Conservation (phyloP, 2,329 filamentous ascomycete species). For the Calonectria naviculata region DNA sequence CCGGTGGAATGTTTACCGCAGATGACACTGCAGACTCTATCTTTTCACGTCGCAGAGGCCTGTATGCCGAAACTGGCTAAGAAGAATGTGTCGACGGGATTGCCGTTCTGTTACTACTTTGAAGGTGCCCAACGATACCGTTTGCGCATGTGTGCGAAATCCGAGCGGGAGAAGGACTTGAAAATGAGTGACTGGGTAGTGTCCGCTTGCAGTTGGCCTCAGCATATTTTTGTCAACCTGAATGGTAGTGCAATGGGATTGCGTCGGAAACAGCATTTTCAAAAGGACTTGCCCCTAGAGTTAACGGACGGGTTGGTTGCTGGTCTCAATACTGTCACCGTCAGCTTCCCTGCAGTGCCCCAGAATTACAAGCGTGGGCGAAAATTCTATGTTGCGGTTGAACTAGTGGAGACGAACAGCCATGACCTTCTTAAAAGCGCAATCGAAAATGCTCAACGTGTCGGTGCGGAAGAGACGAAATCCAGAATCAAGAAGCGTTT, state of each 20-base stretch:
- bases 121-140: slow-evolving; percentile 73
- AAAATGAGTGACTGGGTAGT: slow-evolving; percentile 70
- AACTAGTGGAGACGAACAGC: slow-evolving; percentile 70
- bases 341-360: slow-evolving; percentile 54
- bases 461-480: slow-evolving; percentile 62
- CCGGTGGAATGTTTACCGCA: slow-evolving; percentile 55
- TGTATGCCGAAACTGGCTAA: slow-evolving; percentile 50
- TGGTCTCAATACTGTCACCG: slow-evolving; percentile 71
- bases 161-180: slow-evolving; percentile 30
- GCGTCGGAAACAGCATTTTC: slow-evolving; percentile 77
- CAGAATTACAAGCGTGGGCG: slow-evolving; percentile 38
- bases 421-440: slow-evolving; percentile 56
- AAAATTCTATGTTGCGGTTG: slow-evolving; percentile 74
- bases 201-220: slow-evolving; percentile 77
- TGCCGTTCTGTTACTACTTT: slow-evolving; percentile 53
- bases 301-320: slow-evolving; percentile 69
- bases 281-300: slow-evolving; percentile 81
- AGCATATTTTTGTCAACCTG: slow-evolving; percentile 74
- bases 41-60: slow-evolving; percentile 57
- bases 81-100: slow-evolving; percentile 38
- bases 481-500: slow-evolving; percentile 65
- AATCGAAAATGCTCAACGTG: slow-evolving; percentile 48
- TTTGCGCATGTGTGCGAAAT: slow-evolving; percentile 69
- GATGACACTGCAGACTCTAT: slow-evolving; percentile 53
- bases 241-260: slow-evolving; percentile 70